These are phyloP conservation scores for Lupinus albus DNA, from an alignment of 306 rosid species.

Conservation along the genomic window DNA sequence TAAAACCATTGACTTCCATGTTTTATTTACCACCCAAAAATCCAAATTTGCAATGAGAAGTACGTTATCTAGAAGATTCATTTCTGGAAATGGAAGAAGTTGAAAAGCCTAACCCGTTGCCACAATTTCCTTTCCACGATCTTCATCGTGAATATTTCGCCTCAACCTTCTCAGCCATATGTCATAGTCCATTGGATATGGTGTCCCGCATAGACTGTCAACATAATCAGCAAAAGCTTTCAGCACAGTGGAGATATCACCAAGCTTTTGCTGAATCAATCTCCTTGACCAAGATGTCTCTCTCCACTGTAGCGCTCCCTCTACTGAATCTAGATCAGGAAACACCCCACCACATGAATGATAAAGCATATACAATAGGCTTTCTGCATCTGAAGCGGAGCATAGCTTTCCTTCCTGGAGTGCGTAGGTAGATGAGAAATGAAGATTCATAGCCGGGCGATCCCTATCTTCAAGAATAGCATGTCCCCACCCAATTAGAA, in stretches of 20 bases:
- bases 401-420: conserved; percentile 96
- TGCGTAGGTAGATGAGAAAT: conserved; percentile 90
- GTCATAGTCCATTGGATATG: conserved; percentile 87
- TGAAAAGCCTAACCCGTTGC: conserved; percentile 56
- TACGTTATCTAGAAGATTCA: conserved; percentile 34
- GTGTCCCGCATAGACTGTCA: conserved; percentile 97
- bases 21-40: conserved; percentile 44
- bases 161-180: conserved; percentile 93
- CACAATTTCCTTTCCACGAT: conserved; percentile 80
- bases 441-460: conserved; percentile 94
- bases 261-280: conserved; percentile 89
- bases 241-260: conserved; percentile 82
- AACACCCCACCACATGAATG: conserved; percentile 75
- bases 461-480: conserved; percentile 96
- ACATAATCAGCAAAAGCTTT: conserved; percentile 97
- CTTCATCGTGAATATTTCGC: conserved; percentile 76
- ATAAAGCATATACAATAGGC: conserved; percentile 93
- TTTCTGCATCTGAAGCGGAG: conserved; percentile 97
- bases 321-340: conserved; percentile 89
- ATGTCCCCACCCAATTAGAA: conserved; percentile 92
- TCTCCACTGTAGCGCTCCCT: conserved; percentile 95
- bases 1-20: conserved; percentile 40
- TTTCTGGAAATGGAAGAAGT: conserved; percentile 33
- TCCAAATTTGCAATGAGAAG: conserved; percentile 40
- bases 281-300: conserved; percentile 95